Conservation (phyloP, 2,329 filamentous ascomycete genomes). For the Ascochyta rabiei region DNA sequence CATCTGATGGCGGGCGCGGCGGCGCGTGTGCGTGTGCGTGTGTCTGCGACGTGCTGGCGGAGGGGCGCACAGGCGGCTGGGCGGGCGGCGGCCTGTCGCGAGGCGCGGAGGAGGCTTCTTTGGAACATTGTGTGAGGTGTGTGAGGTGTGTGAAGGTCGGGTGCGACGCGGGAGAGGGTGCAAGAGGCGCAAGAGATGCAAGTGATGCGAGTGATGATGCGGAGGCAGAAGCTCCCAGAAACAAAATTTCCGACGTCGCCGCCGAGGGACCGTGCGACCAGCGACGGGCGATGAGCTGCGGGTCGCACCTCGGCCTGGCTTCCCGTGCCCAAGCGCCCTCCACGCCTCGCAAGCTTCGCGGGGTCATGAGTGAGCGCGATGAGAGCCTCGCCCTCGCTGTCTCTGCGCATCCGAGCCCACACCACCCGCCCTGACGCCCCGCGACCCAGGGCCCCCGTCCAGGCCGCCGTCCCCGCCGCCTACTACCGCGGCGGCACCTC, state of each 20-base stretch:
- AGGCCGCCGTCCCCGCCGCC: conserved; percentile 50
- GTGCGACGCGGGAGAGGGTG: conserved; percentile 1
- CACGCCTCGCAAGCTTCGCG: too few relatives aligned
- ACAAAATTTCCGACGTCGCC: conserved; percentile 25
- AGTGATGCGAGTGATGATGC: conserved; percentile 8
- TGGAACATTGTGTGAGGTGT: conserved; percentile 54
- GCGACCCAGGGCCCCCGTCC: conserved; percentile 14
- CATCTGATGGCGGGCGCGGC: conserved; percentile 46
- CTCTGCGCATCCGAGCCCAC: conserved; percentile 22
- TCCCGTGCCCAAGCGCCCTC: conserved; percentile 22
- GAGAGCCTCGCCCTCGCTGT: conserved; percentile 26
- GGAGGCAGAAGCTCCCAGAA: conserved; percentile 27
- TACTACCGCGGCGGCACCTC: conserved; percentile 75
- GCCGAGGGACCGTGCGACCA: conserved; percentile 10
- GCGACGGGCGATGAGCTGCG: background rate
- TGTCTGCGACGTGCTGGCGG: conserved; percentile 41
- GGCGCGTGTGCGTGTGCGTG: conserved; percentile 42
- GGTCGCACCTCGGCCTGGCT: conserved; percentile 28
- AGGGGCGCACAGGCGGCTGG: conserved; percentile 49
- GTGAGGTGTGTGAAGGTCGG: background rate
- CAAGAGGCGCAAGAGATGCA: conserved; percentile 1
- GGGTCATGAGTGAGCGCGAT: conserved; percentile 27
- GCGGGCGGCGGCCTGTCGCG: conserved; percentile 50
- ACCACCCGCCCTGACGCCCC: conserved; percentile 15
- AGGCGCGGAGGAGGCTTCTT: conserved; percentile 57